These are phyloP conservation scores for Nemania abortiva DNA, from an alignment of 2,329 filamentous ascomycete genomes.

Conservation along the genomic window DNA sequence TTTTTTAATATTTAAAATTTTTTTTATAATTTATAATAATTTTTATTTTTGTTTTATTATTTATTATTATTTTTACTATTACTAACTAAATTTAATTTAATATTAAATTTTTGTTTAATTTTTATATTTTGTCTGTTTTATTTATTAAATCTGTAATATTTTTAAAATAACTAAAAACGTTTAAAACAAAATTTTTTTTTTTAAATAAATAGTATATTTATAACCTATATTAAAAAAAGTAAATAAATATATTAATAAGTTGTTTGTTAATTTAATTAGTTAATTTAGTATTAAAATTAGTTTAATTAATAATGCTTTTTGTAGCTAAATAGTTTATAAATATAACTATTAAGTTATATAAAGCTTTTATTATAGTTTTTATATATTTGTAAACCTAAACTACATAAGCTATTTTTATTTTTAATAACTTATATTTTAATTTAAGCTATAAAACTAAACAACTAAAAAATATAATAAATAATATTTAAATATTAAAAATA, in stretches of 20 bases:
- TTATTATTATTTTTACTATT: not conserved
- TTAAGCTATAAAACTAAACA: not conserved
- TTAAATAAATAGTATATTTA: not conserved
- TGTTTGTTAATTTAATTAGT: too few relatives aligned
- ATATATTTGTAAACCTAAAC: too few relatives aligned
- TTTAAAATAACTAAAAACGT: not conserved
- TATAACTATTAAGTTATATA: not conserved
- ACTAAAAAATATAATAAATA: not conserved
- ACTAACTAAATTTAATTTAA: not conserved
- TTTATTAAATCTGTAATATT: too few relatives aligned
- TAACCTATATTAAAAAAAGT: not conserved
- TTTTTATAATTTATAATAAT: not conserved
- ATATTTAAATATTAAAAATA: constrained; percentile 3
- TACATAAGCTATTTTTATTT: too few relatives aligned
- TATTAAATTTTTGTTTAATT: not conserved
- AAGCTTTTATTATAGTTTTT: too few relatives aligned
- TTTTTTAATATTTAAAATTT: constrained; percentile 2
- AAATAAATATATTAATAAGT: not conserved
- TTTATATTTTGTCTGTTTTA: too few relatives aligned
- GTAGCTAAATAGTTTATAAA: not conserved
- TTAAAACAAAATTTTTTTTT: not conserved
- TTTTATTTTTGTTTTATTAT: too few relatives aligned
- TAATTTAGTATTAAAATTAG: not conserved
- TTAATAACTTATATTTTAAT: not conserved
- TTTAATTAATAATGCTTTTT: not conserved